Evolutionary conservation across 176 grass and related monocot species (phyloP), one percentile per base, ranked within the genome.

Genomic region (Dendrocalamus sinicus): DNA sequence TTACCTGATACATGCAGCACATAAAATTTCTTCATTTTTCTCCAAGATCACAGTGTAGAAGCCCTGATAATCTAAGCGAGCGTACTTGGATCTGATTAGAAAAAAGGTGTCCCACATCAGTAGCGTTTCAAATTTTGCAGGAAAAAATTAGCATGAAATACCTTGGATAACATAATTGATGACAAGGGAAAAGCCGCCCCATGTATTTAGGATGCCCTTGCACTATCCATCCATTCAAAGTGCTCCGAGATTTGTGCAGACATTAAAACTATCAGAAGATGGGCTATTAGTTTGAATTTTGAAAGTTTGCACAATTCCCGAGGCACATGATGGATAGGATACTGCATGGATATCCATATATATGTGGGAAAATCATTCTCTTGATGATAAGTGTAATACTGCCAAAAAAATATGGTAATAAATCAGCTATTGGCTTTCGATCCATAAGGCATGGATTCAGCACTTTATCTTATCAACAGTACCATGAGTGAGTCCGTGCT

Each of bases 21-120:
- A 83, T 53, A 88, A 41, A 24, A 88, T 50, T 83, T 88, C 80
- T 53, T 88, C 74, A 55, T 30, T 15, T 67, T 83, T 88, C 55
- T 88, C 86, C 65, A 88, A 32, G 13, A 83, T 76, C 20, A 83
- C 28, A 72, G 86, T 88, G 37, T 83, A 88, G 62, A 88, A 88
- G 20, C 80, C 86, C 70, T 83, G 80, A 48, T 83, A 84, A 72
- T 88, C 70, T 73, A 88, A 72, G 44, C 86, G 80, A 63, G 67
- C 47, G 19, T 72, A 84, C 22, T 78, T 84, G 24, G 67, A 89
- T 37, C 75, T 89, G 81, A 47, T 76, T 12, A 44, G 15, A n/a
- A 70, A 26, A 48, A 72, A 72, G 47, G 64, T 30, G 61, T 19
- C 8, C 12, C 23, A 19, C 8, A 26, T 51, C 10, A 67, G 67